A percentile compares a stretch with the other conserved stretches of the same genome.
These are phyloP conservation scores for Acmispon strigosus DNA, from an alignment of 306 rosid species.

Conservation along the genomic window DNA sequence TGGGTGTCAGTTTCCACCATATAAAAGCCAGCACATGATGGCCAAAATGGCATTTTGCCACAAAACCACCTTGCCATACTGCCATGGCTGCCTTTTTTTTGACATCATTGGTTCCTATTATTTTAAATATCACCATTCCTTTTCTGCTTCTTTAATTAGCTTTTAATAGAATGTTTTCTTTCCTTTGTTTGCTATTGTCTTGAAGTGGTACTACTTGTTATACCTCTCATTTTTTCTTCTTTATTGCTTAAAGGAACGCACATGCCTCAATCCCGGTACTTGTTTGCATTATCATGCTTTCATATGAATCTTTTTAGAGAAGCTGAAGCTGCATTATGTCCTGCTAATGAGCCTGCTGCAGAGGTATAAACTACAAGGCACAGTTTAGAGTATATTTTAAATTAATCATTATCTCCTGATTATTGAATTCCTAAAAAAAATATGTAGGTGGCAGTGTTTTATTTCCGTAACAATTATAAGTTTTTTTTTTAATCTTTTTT, in stretches of 20 bases:
- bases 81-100: not conserved
- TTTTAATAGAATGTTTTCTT: not conserved
- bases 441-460: not conserved
- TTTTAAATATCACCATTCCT: not conserved
- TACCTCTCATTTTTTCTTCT: conserved; percentile 13
- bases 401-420: not conserved
- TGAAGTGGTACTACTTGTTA: conserved; percentile 12
- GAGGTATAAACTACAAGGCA: conserved; percentile 59
- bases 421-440: not conserved
- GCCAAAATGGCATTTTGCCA: not conserved
- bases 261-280: conserved; percentile 93
- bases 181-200: not conserved
- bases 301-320: conserved; percentile 85
- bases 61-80: not conserved
- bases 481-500: not conserved
- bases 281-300: conserved; percentile 97
- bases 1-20: not conserved
- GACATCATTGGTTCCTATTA: not conserved
- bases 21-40: not conserved
- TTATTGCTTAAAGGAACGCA: conserved; percentile 61
- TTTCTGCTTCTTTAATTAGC: not conserved
- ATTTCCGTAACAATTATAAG: not conserved
- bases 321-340: conserved; percentile 86
- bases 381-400: not conserved
- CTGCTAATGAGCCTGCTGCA: conserved; percentile 65